phyloP scores from a whole-genome alignment of 2,329 filamentous ascomycete genomes.

The Exophiala sp. region DNA sequence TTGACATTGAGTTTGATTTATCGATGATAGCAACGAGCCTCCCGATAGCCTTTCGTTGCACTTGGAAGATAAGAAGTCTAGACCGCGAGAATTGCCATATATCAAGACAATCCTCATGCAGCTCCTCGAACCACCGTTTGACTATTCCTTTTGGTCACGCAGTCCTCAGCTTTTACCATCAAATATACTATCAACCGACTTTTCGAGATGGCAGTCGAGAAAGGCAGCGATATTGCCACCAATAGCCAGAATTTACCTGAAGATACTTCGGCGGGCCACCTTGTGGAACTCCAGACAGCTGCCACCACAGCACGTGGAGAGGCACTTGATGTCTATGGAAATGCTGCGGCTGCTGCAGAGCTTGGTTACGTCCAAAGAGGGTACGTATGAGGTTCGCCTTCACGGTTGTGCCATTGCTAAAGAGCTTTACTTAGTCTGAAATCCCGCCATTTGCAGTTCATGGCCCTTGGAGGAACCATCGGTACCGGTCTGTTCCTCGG shows the following conservation, averaged over 20 bases:
- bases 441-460: constrained; percentile 39
- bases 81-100: not conserved
- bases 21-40: not conserved
- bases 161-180: not conserved
- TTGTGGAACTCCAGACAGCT: not conserved
- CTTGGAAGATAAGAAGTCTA: not conserved
- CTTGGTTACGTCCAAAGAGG: constrained; percentile 51
- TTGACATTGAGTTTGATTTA: not conserved
- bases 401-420: too few species aligned
- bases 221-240: not conserved
- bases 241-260: not conserved
- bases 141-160: not conserved
- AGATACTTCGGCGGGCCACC: not conserved
- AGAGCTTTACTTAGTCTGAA: constrained; percentile 28
- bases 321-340: constrained; percentile 51
- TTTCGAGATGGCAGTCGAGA: not conserved
- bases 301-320: constrained; percentile 33
- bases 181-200: not conserved
- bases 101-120: not conserved
- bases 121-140: not conserved
- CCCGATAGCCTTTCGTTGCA: not conserved
- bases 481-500: constrained; percentile 38
- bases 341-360: constrained; percentile 48
- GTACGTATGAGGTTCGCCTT: too few species aligned
- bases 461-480: constrained; percentile 37